These are phyloP conservation scores for Tubosaeta brunneosetosa DNA, from an alignment of 768 basidiomycete species.

Conservation along the genomic window DNA sequence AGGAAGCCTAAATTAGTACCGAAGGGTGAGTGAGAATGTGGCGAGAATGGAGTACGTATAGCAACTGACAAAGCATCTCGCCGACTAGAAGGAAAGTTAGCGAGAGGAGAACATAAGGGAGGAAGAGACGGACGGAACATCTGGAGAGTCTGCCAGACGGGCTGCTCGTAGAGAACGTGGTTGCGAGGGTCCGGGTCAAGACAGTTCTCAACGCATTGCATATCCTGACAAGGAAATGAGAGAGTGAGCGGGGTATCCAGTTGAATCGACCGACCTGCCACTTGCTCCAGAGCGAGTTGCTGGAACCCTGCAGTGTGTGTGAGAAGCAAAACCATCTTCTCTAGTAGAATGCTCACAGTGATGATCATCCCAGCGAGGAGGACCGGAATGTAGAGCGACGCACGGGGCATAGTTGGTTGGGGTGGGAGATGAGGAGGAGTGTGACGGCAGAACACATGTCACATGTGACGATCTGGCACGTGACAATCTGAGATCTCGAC, in stretches of 20 bases:
- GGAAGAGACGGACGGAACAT: constrained; percentile 69
- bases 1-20: constrained; percentile 61
- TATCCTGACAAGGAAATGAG: constrained; percentile 52
- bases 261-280: constrained; percentile 55
- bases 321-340: not conserved
- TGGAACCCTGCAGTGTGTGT: constrained; percentile 52
- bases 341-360: constrained; percentile 45
- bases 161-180: constrained; percentile 85
- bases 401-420: constrained; percentile 47
- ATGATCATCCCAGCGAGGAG: constrained; percentile 93
- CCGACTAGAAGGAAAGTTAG: constrained; percentile 61
- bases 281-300: constrained; percentile 78
- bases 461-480: constrained; percentile 20
- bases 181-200: constrained; percentile 51
- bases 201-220: constrained; percentile 98
- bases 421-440: not conserved
- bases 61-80: constrained; percentile 82
- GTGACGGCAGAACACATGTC: constrained; percentile 4
- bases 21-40: constrained; percentile 13
- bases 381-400: constrained; percentile 63
- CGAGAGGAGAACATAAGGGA: constrained; percentile 5
- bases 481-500: constrained; percentile 30
- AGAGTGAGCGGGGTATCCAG: not conserved
- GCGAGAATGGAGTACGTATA: constrained; percentile 11
- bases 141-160: constrained; percentile 88